Evolutionary conservation across 2,329 filamentous ascomycete species (phyloP).

Genomic region (Proliferodiscus dingleyae): DNA sequence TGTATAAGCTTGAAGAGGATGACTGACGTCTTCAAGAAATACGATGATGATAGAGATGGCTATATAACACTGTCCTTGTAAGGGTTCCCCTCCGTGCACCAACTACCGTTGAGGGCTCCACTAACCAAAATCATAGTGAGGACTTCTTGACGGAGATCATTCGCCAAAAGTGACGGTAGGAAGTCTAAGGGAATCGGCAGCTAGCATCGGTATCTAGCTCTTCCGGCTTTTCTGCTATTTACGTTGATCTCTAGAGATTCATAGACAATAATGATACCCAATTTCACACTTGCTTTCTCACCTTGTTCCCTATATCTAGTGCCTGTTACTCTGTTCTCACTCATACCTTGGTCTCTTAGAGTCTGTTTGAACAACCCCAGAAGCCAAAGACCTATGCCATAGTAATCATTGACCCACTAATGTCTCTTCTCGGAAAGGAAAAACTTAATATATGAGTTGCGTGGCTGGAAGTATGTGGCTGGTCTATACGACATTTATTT

Average conservation of each 20-base stretch:
- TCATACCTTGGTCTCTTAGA: too few species aligned
- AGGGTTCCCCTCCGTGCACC: conserved; percentile 5
- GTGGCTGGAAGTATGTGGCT: too few species aligned
- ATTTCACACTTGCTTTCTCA: neutral
- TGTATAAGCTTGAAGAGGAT: conserved; percentile 96
- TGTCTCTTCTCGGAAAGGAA: too few species aligned
- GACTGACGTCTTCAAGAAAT: conserved; percentile 99
- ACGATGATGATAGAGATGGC: conserved; percentile 93
- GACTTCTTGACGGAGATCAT: conserved; percentile 31
- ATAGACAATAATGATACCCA: conserved; percentile 22
- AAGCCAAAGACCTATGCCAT: too few species aligned
- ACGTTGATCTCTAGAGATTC: conserved; percentile 7
- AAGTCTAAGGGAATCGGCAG: neutral
- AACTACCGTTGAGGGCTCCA: neutral
- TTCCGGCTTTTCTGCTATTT: neutral
- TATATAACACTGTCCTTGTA: conserved; percentile 76
- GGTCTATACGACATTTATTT: too few species aligned
- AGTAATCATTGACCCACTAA: too few species aligned
- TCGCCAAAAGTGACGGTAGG: conserved; percentile 21
- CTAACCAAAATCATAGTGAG: conserved; percentile 22
- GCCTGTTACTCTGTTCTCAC: too few species aligned
- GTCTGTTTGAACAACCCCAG: too few species aligned
- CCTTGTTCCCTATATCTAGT: too few species aligned
- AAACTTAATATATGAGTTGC: too few species aligned
- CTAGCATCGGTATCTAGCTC: neutral